A percentile compares a stretch with the other conserved stretches of the same genome.
Evolutionary conservation across 202 grass and related monocot species (phyloP).

Genomic region (Elaeis oleifera): DNA sequence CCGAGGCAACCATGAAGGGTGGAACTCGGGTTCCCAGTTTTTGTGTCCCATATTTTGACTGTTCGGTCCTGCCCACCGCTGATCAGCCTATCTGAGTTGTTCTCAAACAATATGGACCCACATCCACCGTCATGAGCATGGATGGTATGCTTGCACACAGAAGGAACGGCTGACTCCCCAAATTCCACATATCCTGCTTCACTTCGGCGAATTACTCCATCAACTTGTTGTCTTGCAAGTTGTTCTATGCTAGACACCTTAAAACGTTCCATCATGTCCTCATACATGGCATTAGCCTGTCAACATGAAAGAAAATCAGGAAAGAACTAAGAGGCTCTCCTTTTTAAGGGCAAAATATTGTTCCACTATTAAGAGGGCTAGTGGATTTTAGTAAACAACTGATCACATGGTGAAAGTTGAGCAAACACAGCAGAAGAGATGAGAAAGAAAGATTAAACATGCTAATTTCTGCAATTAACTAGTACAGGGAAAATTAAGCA

Average conservation of each 20-base stretch:
- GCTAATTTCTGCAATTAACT: too few relatives aligned
- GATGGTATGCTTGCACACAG: too few relatives aligned
- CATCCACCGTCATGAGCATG: too few relatives aligned
- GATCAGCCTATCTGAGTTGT: too few relatives aligned
- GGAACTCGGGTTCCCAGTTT: slow-evolving; percentile 58
- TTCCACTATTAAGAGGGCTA: not conserved
- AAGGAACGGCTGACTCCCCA: too few relatives aligned
- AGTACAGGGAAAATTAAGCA: too few relatives aligned
- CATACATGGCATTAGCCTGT: slow-evolving; percentile 96
- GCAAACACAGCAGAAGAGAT: too few relatives aligned
- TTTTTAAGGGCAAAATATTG: not conserved
- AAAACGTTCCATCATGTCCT: slow-evolving; percentile 75
- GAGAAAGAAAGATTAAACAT: too few relatives aligned
- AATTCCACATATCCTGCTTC: too few relatives aligned
- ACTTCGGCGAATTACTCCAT: too few relatives aligned
- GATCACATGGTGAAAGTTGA: too few relatives aligned
- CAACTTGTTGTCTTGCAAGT: slow-evolving; percentile 63
- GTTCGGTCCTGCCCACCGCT: slow-evolving; percentile 78
- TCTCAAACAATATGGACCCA: too few relatives aligned
- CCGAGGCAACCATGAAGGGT: slow-evolving; percentile 75
- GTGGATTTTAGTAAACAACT: not conserved
- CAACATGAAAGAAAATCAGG: slow-evolving; percentile 15
- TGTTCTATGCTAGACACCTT: slow-evolving; percentile 68
- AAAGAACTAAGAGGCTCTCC: not conserved
- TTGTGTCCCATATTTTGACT: slow-evolving; percentile 87